These are phyloP conservation scores for Hanseniaspora vineae DNA, from an alignment of 805 yeast species.

Conservation along the genomic window DNA sequence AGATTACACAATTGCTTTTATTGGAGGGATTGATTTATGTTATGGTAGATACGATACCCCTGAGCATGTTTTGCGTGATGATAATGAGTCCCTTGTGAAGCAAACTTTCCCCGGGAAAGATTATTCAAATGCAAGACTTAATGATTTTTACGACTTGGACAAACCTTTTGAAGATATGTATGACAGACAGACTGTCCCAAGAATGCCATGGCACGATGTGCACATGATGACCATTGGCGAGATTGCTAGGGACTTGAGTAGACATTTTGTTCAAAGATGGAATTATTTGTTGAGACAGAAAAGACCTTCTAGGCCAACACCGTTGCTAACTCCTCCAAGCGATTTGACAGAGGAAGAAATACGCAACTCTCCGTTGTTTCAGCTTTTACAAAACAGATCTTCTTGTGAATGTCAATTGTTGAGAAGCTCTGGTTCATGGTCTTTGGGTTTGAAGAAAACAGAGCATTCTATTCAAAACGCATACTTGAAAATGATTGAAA, in stretches of 20 bases:
- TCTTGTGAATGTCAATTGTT: slow-evolving; percentile 86
- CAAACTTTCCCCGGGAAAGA: slow-evolving; percentile 92
- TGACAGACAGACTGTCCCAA: slow-evolving; percentile 64
- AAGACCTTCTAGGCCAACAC: slow-evolving; percentile 88
- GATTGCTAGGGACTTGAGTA: slow-evolving; percentile 79
- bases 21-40: slow-evolving; percentile 94
- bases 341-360: slow-evolving; percentile 70
- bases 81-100: slow-evolving; percentile 33
- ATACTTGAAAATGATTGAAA: slow-evolving; percentile 77
- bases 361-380: slow-evolving; percentile 32
- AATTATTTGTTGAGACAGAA: slow-evolving; percentile 85
- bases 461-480: slow-evolving; percentile 92
- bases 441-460: slow-evolving; percentile 70
- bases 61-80: slow-evolving; percentile 83
- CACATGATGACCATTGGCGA: slow-evolving; percentile 94
- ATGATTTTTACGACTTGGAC: slow-evolving; percentile 70
- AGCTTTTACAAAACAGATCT: slow-evolving; percentile 41
- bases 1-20: slow-evolving; percentile 78
- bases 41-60: slow-evolving; percentile 95
- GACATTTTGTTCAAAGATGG: slow-evolving; percentile 98
- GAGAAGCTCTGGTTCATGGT: slow-evolving; percentile 89
- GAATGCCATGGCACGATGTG: slow-evolving; percentile 99
- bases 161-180: slow-evolving; percentile 88
- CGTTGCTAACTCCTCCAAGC: slow-evolving; percentile 83
- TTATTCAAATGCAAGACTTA: slow-evolving; percentile 88